Evolutionary conservation across 1,139 yeast genomes (phyloP).

Genomic region (Pneumocystis murina): DNA sequence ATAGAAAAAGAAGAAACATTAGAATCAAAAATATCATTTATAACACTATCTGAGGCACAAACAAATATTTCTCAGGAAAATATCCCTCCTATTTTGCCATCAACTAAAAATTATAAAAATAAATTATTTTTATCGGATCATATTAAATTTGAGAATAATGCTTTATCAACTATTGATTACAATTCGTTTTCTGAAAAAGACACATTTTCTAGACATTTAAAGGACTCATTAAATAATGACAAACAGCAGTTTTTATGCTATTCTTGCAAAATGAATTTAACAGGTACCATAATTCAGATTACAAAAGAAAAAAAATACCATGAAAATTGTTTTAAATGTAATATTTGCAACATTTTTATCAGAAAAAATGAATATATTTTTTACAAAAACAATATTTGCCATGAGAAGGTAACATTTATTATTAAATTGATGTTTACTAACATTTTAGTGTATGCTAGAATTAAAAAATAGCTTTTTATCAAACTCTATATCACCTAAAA

Average conservation of each 20-base stretch:
- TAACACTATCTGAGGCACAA: not conserved
- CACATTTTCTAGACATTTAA: not conserved
- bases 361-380: not conserved
- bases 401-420: not conserved
- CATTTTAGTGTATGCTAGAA: not conserved
- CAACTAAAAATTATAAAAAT: not conserved
- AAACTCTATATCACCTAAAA: not conserved
- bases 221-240: not conserved
- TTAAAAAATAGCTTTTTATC: not conserved
- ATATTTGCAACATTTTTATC: not conserved
- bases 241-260: not conserved
- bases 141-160: not conserved
- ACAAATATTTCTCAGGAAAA: not conserved
- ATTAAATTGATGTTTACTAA: not conserved
- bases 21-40: not conserved
- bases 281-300: not conserved
- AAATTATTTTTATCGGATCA: not conserved
- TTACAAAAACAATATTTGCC: not conserved
- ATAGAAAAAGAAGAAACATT: not conserved
- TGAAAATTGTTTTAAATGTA: not conserved
- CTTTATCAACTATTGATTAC: not conserved
- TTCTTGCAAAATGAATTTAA: not conserved
- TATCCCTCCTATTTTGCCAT: not conserved
- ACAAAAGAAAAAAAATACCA: not conserved
- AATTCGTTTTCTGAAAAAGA: not conserved